Conservation (phyloP, 768 basidiomycete genomes). For the Pisolithus orientalis region DNA sequence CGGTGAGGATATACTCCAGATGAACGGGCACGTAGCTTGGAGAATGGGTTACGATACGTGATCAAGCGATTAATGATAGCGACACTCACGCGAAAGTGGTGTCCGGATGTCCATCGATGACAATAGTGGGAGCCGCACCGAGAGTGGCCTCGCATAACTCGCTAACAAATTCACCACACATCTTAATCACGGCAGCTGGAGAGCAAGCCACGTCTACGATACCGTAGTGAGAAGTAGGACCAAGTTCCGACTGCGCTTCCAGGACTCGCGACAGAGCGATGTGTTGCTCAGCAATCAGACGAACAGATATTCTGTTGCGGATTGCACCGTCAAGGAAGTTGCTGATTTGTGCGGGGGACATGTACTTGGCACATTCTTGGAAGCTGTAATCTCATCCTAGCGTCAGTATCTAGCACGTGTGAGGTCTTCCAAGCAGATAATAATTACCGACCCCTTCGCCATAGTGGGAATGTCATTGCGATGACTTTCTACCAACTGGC, state of each 20-base stretch:
- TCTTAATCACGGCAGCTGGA: constrained; percentile 64
- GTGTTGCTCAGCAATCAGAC: constrained; percentile 88
- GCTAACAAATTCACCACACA: constrained; percentile 78
- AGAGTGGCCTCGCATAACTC: constrained; percentile 83
- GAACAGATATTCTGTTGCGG: constrained; percentile 79
- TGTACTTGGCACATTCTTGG: constrained; percentile 79
- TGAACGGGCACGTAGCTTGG: constrained; percentile 82
- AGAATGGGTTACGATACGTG: constrained; percentile 6
- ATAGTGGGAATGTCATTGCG: constrained; percentile 86
- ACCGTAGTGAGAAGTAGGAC: constrained; percentile 46
- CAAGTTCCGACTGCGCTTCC: constrained; percentile 29
- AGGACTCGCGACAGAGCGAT: constrained; percentile 74
- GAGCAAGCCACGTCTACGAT: constrained; percentile 71
- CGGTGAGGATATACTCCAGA: constrained; percentile 86
- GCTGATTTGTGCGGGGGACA: constrained; percentile 74
- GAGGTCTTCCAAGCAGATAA: not conserved
- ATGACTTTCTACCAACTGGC: constrained; percentile 67
- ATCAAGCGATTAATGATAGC: not conserved
- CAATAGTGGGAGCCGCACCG: constrained; percentile 59
- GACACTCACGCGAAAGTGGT: constrained; percentile 71
- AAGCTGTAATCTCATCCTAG: constrained; percentile 42
- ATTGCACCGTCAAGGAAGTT: constrained; percentile 80
- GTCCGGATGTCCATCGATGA: constrained; percentile 65
- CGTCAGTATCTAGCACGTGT: not conserved
- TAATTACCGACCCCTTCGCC: constrained; percentile 67